Base-by-base conservation (phyloP, 1,284 basidiomycete genomes). In the Naganishia sp. region DNA sequence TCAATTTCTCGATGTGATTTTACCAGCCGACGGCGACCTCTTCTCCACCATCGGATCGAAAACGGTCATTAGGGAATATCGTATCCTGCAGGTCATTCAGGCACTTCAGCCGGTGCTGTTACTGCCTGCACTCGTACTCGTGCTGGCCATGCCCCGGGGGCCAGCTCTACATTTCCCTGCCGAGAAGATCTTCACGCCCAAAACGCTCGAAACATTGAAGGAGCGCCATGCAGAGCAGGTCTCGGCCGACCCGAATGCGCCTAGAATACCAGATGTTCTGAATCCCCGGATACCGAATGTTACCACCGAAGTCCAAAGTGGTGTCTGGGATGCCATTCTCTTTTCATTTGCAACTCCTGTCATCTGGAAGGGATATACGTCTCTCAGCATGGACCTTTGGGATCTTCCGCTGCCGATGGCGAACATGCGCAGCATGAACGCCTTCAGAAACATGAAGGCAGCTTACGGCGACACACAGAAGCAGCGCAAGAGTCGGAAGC, bases 291-390 rank as follows among this genome's bases (percentile, higher is more conserved):
- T 72, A 23, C 63, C 73, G 25, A 80, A 80, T 63, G 74, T 81
- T 21, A 73, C 71, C 3, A 72, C 69, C 16, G 78, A 80, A 64
- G 74, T 74, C 0, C 80, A 81, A 65, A 81, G 82, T 15, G 87
- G 85, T 6, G 82, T 87, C 1, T 85, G 84, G 79, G 85, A 85
- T 60, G 81, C 81, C 63, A 77, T 92, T 4, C 76, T 92, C 11
- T 94, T 94, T 78, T 87, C 86, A 15, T 93, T 92, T 76, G 90
- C 88, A 31, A 90, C 89, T 1, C 87, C 88, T 69, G 89, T 94
- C 7, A 86, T 94, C 66, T 86, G 87, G 84, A 86, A 90, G 52
- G 90, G 90, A 4, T 86, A 90, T 75, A 83, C 82, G 9, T 82
- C 87, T 3, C 83, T 85, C 67, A 88, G 85, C 64, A 84, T 94